These are phyloP conservation scores for Pneumocystis carinii DNA, from an alignment of 1,139 yeast species.

Conservation along the genomic window DNA sequence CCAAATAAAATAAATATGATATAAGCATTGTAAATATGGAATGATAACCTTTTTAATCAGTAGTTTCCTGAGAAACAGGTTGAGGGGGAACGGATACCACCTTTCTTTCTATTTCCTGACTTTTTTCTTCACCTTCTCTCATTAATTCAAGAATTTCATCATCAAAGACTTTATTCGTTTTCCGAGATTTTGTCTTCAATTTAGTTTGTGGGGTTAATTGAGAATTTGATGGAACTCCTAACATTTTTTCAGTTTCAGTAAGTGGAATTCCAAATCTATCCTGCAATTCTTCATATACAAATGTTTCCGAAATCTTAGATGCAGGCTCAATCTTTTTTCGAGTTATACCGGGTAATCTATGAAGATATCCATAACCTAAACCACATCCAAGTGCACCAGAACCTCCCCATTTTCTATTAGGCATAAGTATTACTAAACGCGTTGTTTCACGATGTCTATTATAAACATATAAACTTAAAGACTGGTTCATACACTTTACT, in stretches of 20 bases:
- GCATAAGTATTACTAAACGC: constrained; percentile 71
- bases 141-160: not conserved
- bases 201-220: not conserved
- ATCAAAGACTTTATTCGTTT: not conserved
- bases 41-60: too few species aligned
- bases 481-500: constrained; percentile 5
- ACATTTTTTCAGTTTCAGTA: not conserved
- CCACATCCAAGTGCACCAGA: constrained; percentile 82
- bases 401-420: constrained; percentile 46
- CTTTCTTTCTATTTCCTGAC: not conserved
- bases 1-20: too few species aligned
- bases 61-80: not conserved
- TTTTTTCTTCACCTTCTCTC: not conserved
- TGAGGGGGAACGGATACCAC: not conserved
- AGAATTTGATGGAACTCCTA: not conserved
- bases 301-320: not conserved
- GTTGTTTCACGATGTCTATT: constrained; percentile 75
- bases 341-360: not conserved
- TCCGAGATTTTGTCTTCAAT: not conserved
- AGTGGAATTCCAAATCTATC: not conserved
- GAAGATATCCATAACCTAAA: constrained; percentile 67
- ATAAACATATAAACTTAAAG: constrained; percentile 54
- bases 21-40: too few species aligned
- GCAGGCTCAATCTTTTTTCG: not conserved
- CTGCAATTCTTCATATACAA: not conserved